Conservation (phyloP, 2,329 filamentous ascomycete genomes). For the Botrytis tulipae region DNA sequence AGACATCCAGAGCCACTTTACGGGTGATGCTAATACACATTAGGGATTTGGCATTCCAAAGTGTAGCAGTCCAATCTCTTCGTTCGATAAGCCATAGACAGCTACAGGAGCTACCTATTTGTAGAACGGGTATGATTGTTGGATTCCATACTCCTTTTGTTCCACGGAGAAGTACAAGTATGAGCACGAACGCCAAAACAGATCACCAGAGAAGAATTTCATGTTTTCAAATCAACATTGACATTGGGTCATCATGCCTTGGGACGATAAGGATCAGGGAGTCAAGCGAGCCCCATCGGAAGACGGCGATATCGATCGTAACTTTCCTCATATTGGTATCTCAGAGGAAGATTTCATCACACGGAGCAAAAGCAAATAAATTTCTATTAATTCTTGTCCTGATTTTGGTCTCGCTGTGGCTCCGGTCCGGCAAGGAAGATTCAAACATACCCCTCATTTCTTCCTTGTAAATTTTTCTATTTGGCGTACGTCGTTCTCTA, state of each 20-base stretch:
- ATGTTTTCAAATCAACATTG: no score
- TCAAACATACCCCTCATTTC: conserved; percentile 2
- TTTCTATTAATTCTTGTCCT: background rate
- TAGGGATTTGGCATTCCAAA: background rate
- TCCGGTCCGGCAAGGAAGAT: background rate
- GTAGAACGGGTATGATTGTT: background rate
- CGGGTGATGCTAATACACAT: background rate
- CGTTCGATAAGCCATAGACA: background rate
- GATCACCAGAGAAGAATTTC: background rate
- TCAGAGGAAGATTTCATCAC: background rate
- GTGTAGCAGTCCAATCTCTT: background rate
- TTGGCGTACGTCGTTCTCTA: background rate
- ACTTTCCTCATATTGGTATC: no score
- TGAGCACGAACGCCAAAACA: background rate
- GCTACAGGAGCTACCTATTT: background rate
- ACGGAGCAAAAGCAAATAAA: background rate
- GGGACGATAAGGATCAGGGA: background rate
- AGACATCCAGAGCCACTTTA: conserved; percentile 10
- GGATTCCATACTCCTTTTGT: no score
- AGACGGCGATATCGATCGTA: background rate
- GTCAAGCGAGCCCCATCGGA: conserved; percentile 7
- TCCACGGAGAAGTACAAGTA: background rate
- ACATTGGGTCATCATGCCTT: background rate
- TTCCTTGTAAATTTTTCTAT: conserved; percentile 3
- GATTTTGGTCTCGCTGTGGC: background rate